Evolutionary conservation across 2,329 filamentous ascomycete species (phyloP).

Genomic region (Colletotrichum gigasporum): DNA sequence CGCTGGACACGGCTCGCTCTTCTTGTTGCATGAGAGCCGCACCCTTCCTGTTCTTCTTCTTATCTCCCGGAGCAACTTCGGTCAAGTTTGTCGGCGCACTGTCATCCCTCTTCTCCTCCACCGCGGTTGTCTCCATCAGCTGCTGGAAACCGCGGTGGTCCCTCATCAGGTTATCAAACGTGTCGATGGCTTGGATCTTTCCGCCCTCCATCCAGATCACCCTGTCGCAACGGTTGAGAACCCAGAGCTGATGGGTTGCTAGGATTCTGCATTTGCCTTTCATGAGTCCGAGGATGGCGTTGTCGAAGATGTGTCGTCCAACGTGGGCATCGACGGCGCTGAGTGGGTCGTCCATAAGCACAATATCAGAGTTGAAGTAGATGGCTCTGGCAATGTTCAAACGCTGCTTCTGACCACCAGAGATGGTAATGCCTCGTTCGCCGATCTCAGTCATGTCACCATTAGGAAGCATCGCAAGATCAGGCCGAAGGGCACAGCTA

Average conservation of each 20-base stretch:
- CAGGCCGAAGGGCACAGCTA: constrained; percentile 83
- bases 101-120: constrained; percentile 71
- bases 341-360: constrained; percentile 76
- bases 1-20: constrained; percentile 77
- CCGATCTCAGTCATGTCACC: constrained; percentile 93
- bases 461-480: constrained; percentile 92
- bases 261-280: constrained; percentile 90
- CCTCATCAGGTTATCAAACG: constrained; percentile 87
- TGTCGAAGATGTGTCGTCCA: constrained; percentile 85
- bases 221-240: constrained; percentile 87
- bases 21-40: constrained; percentile 76
- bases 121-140: constrained; percentile 85
- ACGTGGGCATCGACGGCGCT: constrained; percentile 77
- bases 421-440: constrained; percentile 94
- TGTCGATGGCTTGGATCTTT: constrained; percentile 84
- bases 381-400: constrained; percentile 90
- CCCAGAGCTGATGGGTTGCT: constrained; percentile 94
- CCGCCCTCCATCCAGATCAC: constrained; percentile 95
- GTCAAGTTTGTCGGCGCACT: constrained; percentile 48
- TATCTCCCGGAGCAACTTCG: constrained; percentile 52
- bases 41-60: constrained; percentile 67
- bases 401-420: constrained; percentile 93
- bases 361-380: constrained; percentile 74
- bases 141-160: constrained; percentile 81
- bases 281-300: constrained; percentile 89